A percentile compares a stretch with the other conserved stretches of the same genome.
phyloP scores from a whole-genome alignment of 345 rosid genomes.

The Populus euphratica region DNA sequence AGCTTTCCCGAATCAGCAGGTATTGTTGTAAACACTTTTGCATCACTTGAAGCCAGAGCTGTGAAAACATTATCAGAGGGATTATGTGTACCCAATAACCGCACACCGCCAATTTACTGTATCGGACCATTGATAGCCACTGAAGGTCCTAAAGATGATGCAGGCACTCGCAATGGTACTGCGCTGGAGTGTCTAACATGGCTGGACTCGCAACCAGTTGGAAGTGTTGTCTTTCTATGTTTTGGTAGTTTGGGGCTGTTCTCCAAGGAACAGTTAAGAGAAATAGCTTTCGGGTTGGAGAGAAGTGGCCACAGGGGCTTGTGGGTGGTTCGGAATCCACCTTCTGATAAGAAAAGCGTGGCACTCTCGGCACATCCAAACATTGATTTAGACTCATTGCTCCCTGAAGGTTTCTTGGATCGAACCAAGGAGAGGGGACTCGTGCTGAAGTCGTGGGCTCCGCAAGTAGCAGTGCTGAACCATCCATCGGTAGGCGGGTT shows the following conservation, averaged over 20 bases:
- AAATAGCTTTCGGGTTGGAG: constrained; percentile 48
- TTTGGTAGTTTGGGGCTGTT: constrained; percentile 47
- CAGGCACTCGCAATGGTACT: background rate
- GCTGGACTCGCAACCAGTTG: constrained; percentile 42
- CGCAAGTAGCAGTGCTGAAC: constrained; percentile 50
- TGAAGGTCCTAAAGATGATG: background rate
- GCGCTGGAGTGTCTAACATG: constrained; percentile 31
- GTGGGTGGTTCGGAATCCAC: constrained; percentile 51
- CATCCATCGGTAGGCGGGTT: constrained; percentile 52
- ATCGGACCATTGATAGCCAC: constrained; percentile 49
- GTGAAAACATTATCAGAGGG: constrained; percentile 42
- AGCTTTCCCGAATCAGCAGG: constrained; percentile 22
- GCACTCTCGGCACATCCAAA: constrained; percentile 15
- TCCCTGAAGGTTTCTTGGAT: constrained; percentile 38
- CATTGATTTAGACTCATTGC: constrained; percentile 15
- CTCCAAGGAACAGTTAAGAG: constrained; percentile 33
- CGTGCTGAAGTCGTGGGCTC: constrained; percentile 55
- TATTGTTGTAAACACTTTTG: constrained; percentile 53
- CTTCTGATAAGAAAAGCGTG: background rate
- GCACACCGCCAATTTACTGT: constrained; percentile 43
- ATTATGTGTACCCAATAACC: constrained; percentile 27
- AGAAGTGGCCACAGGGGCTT: constrained; percentile 38
- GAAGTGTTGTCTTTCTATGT: constrained; percentile 38
- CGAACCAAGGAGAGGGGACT: constrained; percentile 40
- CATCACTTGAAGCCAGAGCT: constrained; percentile 42